Evolutionary conservation across 306 rosid genomes (phyloP), one percentile per base, ranked within the genome.

Genomic region (Senna siamea): DNA sequence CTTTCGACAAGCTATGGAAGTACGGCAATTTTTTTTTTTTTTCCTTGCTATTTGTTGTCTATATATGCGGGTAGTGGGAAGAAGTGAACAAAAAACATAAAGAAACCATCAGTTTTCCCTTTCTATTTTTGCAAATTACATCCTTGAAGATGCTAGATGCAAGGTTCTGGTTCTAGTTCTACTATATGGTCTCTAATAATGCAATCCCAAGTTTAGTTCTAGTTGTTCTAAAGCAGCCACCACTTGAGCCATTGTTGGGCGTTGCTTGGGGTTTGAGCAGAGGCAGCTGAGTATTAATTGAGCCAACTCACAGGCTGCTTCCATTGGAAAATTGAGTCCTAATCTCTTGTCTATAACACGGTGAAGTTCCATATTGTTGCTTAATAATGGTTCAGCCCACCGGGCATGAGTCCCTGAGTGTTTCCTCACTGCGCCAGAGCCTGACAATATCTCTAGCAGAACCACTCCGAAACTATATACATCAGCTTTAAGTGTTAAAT

Each of bases 381-480:
- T 14, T 35, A 83, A 78, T 30, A 37, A 55, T 37, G 80, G 84
- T 52, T 66, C 35, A 3, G 81, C 86, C 81, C 84, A 68, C 60
- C 15, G 79, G 4, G 75, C 70, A 11, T 80, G 83, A 64, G 78
- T 72, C 17, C 82, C 87, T 18, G 87, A 72, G 69, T 76, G 73
- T 40, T 73, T 72, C 76, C 66, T 76, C 56, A 78, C 73, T 9
- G 83, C 79, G 59, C 66, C 32, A 20, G 66, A 69, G 34, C 83
- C 88, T 0, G 79, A 73, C 2, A 83, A 69, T 50, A 83, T 83
- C 81, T 86, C 72, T n/a, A 86, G 67, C 15, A 86, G 66, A 48
- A 86, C 79, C 69, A 81, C 88, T 34, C 89, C 87, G 11, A 86
- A 86, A 80, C 87, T 78, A 70, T 86, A 81, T 4, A 79, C 81